Conservation (phyloP, 768 basidiomycete species). For the Cystofilobasidium macerans region DNA sequence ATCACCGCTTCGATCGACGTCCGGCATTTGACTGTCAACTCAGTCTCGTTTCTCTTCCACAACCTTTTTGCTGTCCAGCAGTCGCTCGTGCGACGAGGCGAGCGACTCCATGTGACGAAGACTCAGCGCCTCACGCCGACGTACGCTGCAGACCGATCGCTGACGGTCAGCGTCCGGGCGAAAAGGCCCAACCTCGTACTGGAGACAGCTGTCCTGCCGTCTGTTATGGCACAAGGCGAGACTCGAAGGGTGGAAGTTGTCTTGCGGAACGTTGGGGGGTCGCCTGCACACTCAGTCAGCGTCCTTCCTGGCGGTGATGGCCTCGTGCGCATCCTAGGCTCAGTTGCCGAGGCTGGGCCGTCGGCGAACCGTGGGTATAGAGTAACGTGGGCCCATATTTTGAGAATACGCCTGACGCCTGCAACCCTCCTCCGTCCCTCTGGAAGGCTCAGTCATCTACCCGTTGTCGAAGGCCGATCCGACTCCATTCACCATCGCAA, state of each 20-base stretch:
- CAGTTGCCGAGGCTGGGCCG: not conserved
- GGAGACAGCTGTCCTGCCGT: constrained; percentile 27
- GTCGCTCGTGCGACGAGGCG: constrained; percentile 58
- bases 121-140: constrained; percentile 56
- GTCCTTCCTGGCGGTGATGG: constrained; percentile 13
- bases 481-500: not conserved
- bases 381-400: too few species aligned
- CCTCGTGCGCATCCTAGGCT: not conserved
- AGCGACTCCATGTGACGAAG: constrained; percentile 61
- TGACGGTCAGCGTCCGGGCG: constrained; percentile 54
- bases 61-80: constrained; percentile 56
- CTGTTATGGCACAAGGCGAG: constrained; percentile 32
- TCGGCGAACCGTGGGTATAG: not conserved
- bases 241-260: constrained; percentile 37
- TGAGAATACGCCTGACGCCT: too few species aligned
- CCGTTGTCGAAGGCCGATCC: not conserved
- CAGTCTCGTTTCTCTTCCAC: constrained; percentile 52
- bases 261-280: constrained; percentile 25
- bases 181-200: constrained; percentile 53
- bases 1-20: not conserved
- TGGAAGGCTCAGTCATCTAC: constrained; percentile 11
- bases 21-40: constrained; percentile 47
- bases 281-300: constrained; percentile 6
- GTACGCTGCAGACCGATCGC: constrained; percentile 58
- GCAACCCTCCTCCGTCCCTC: too few species aligned